Percentiles rank a stretch among this genome's conserved stretches.
Conservation (phyloP, 352 stramenopile genomes). For the Pythium phragmiticola region DNA sequence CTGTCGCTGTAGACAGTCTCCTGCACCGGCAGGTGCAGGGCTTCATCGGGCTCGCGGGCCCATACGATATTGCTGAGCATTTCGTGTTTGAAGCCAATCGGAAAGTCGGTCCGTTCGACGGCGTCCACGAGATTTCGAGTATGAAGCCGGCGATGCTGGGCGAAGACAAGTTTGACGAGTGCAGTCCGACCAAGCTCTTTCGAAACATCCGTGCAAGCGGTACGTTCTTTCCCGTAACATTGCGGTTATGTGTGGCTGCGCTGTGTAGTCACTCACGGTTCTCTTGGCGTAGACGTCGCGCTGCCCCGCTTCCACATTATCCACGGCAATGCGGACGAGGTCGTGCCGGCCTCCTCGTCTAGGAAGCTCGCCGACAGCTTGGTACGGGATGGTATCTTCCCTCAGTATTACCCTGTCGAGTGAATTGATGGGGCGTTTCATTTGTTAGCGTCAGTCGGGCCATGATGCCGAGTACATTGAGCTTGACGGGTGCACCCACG, state of each 20-base stretch:
- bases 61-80: slow-evolving; percentile 77
- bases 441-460: slow-evolving; percentile 36
- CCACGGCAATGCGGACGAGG: slow-evolving; percentile 59
- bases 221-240: slow-evolving; percentile 2
- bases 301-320: slow-evolving; percentile 58
- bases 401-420: neutral
- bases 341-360: slow-evolving; percentile 58
- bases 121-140: slow-evolving; percentile 70
- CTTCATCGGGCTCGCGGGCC: slow-evolving; percentile 65
- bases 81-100: slow-evolving; percentile 70
- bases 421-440: slow-evolving; percentile 6
- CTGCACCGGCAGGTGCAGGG: slow-evolving; percentile 34
- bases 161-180: slow-evolving; percentile 47
- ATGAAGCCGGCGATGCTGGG: slow-evolving; percentile 80
- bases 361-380: slow-evolving; percentile 48
- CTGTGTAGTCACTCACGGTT: neutral
- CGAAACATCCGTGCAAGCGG: slow-evolving; percentile 21
- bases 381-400: slow-evolving; percentile 28
- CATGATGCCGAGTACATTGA: slow-evolving; percentile 43
- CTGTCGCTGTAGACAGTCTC: neutral
- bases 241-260: too few species aligned
- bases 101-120: slow-evolving; percentile 40
- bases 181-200: slow-evolving; percentile 50
- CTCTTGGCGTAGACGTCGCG: slow-evolving; percentile 24
- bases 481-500: slow-evolving; percentile 54